Evolutionary conservation across 345 rosid species (phyloP).

Genomic region (Eutrema japonicum): DNA sequence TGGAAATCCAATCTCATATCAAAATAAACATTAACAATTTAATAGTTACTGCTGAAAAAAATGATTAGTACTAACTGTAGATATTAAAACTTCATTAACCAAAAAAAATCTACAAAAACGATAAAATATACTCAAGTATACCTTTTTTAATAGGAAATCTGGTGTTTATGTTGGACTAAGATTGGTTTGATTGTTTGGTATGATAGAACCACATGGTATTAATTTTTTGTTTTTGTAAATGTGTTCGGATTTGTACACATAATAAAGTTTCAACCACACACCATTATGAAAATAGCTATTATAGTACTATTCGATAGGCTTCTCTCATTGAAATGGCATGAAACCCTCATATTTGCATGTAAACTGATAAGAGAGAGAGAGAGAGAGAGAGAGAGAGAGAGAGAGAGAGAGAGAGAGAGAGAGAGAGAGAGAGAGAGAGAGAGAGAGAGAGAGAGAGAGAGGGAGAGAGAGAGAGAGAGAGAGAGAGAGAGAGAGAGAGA

Average conservation of each 20-base stretch:
- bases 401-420: background rate
- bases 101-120: too few species aligned
- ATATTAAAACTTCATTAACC: too few species aligned
- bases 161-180: background rate
- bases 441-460: background rate
- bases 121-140: background rate
- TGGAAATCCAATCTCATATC: background rate
- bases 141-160: background rate
- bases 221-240: background rate
- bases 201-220: background rate
- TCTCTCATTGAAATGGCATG: constrained; percentile 19
- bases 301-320: constrained; percentile 1
- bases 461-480: background rate
- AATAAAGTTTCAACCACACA: constrained; percentile 11
- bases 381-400: background rate
- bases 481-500: background rate
- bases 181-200: too few species aligned
- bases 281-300: background rate
- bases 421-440: background rate
- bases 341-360: background rate
- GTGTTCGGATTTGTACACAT: background rate
- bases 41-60: too few species aligned
- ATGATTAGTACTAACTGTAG: too few species aligned
- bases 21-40: background rate
- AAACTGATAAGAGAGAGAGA: background rate